Evolutionary conservation across 371 early-diverging fungal genomes (phyloP), one percentile per base, ranked within the genome.

Genomic region (Sporodiniella umbellata): DNA sequence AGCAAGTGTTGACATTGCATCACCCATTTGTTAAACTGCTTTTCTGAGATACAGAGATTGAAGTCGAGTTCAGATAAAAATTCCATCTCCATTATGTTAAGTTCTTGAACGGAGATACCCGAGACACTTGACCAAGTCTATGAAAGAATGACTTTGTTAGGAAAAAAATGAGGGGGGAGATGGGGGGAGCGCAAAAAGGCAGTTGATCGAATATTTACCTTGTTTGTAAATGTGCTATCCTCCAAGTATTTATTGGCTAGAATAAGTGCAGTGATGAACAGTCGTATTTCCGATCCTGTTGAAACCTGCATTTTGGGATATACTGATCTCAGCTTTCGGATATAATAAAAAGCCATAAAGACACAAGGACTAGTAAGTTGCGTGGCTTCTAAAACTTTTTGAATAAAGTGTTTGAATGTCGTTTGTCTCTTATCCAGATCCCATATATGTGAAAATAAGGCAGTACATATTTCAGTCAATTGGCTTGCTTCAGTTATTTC

Each of bases 51-150:
- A 56, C 68, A 68, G 18, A 78, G 58, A 23, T 64, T 59, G 47
- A 83, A 80, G 26, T 82, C 68, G 14, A 87, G 66, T 19, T 83
- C 80, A 18, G 70, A 59, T 50, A 86, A 53, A 48, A 87, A 88
- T 60, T 89, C 88, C 44, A 80, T 72, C 65, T 89, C 89, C 86
- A 89, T 88, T 10, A 79, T 81, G 47, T 83, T 80, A 24, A 89
- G 62, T 62, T 89, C 85, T 40, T 53, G 42, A 19, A 86, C 68
- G 1, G 84, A 77, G 53, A 89, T 66, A 39, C 72, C 75, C n/a
- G 82, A 83, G 17, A 88, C 84, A 49, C 83, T 78, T 17, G 85
- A 78, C 89, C 89, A 89, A 2, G 87, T 81, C 70, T 85, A 64
- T 35, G 24, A 22, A 10, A 22, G 18, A 35, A 24, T 47, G 33